A percentile compares a stretch with the other conserved stretches of the same genome.
Evolutionary conservation across 768 basidiomycete genomes (phyloP).

Genomic region (Rhizopogon sp.): DNA sequence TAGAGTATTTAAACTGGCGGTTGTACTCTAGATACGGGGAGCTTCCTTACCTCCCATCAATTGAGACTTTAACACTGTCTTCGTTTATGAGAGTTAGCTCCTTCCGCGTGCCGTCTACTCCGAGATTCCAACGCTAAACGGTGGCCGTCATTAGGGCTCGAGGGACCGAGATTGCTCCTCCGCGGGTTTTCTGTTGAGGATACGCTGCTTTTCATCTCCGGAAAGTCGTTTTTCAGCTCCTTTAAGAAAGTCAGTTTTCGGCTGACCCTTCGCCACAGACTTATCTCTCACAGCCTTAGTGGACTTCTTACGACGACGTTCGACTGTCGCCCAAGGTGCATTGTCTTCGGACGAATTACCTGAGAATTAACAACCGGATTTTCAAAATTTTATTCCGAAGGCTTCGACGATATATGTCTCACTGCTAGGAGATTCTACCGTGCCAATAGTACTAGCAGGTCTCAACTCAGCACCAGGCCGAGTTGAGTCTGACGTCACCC

Average conservation of each 20-base stretch:
- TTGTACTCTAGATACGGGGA: too few species aligned
- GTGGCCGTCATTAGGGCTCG: neutral
- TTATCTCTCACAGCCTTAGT: neutral
- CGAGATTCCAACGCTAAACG: neutral
- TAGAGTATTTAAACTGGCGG: too few species aligned
- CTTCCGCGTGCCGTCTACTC: neutral
- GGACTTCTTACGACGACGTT: neutral
- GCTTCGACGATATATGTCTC: too few species aligned
- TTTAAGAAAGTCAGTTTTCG: neutral
- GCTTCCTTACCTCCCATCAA: too few species aligned
- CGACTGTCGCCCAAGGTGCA: neutral
- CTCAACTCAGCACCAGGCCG: too few species aligned
- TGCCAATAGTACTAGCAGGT: too few species aligned
- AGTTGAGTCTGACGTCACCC: neutral
- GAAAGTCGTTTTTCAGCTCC: neutral
- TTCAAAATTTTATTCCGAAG: neutral
- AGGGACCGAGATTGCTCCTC: neutral
- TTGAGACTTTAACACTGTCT: too few species aligned
- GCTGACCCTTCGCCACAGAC: too few species aligned
- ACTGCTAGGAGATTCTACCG: too few species aligned
- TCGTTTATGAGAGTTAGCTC: too few species aligned
- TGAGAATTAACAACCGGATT: neutral
- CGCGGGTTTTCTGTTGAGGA: neutral
- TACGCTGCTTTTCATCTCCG: neutral
- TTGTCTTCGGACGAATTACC: neutral